Conservation (phyloP, 768 basidiomycete genomes). For the Boletellus sp. region DNA sequence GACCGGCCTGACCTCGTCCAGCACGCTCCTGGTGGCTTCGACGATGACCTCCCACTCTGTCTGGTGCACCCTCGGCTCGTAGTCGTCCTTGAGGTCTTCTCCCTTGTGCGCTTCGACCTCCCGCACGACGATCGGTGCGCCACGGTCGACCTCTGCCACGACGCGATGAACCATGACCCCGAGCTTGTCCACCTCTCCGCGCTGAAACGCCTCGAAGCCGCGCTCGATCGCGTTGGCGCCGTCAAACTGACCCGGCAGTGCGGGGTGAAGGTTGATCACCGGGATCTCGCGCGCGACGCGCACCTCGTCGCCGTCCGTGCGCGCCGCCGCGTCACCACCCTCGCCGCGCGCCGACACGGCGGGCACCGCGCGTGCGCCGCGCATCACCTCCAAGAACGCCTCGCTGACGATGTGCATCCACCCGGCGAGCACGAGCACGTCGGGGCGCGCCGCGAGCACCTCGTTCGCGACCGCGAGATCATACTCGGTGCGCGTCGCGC, state of each 20-base stretch:
- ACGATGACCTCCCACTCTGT: conserved; percentile 93
- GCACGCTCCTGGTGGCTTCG: conserved; percentile 67
- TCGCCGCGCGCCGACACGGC: background rate
- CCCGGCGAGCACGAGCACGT: conserved; percentile 91
- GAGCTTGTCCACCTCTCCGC: conserved; percentile 70
- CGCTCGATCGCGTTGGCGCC: conserved; percentile 89
- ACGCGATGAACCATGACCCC: conserved; percentile 96
- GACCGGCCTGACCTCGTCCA: conserved; percentile 47
- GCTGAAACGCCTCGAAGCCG: conserved; percentile 84
- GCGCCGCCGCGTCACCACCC: conserved; percentile 10
- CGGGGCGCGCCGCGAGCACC: conserved; percentile 62
- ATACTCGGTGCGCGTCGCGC: conserved; percentile 77
- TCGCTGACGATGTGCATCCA: conserved; percentile 98
- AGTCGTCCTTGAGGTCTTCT: conserved; percentile 60
- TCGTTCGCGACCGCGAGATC: conserved; percentile 75
- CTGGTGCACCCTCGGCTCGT: conserved; percentile 74
- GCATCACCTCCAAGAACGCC: conserved; percentile 67
- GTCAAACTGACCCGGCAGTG: conserved; percentile 93
- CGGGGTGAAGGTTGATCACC: conserved; percentile 96
- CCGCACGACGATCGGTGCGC: conserved; percentile 79
- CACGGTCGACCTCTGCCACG: conserved; percentile 89
- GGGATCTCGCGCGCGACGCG: conserved; percentile 45
- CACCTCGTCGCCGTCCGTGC: conserved; percentile 32
- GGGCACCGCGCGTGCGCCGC: conserved; percentile 34
- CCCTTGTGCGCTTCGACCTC: conserved; percentile 71